Evolutionary conservation across 1,139 yeast species (phyloP), one percentile per base, ranked within the genome.

Genomic region (Diutina pseudorugosa): DNA sequence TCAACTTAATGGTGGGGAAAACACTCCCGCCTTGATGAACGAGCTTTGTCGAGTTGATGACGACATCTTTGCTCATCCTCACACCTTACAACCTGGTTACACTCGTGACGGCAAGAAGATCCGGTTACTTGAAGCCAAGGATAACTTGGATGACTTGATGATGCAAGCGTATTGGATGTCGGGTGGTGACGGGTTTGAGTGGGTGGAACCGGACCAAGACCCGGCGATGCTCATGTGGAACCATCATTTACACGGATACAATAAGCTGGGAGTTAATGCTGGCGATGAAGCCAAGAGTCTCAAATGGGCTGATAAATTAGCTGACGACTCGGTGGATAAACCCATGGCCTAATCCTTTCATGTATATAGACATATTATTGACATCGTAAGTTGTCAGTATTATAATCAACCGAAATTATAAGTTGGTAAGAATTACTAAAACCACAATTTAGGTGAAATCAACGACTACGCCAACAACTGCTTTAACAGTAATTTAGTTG

Each of bases 121-220:
- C 50, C 63, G 78, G 54, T 65, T 73, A 48, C 60, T 74, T 53
- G 70, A 70, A 51, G 65, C 70, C 21, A 73, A 68, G 55, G 78
- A 73, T 56, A 73, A 73, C 56, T 61, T 73, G 54, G 76, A 79
- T 53, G 87, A 83, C 55, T 64, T 80, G 51, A 73, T 76, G 67
- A 65, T 82, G 60, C 82, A 84, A 60, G 90, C 88, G 52, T 85
- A 85, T 65, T 57, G 60, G 60, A 57, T 57, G 60, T 54, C 55
- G 20, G 60, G 60, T 12, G 90, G 90, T 16, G 89, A 83, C 56
- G 85, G 85, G 14, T 85, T 83, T 61, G 84, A 80, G 56, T 86
- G 91, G 87, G 82, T 76, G 5, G 93, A 85, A 60, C 91, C 91
- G 1, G 93, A 85, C 62, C 83, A 82, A 61, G 93, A 85, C 61